Conservation (phyloP, 139 green algal species). For the Eudorina sp. region DNA sequence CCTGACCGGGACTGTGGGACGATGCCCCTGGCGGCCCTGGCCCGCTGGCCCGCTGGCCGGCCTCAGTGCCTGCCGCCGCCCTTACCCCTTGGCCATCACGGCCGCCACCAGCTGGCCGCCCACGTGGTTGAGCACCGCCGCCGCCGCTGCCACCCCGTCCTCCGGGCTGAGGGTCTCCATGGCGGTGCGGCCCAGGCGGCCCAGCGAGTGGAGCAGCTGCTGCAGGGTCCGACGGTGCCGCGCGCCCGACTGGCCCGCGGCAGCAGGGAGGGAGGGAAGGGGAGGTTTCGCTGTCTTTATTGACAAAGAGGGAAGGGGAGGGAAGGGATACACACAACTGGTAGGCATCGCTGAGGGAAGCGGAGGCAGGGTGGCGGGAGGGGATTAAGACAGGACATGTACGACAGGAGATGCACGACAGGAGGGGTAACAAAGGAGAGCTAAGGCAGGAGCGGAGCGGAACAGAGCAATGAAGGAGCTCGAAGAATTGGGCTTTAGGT, state of each 20-base stretch:
- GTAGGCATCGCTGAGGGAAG: too few relatives aligned
- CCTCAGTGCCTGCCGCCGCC: too few relatives aligned
- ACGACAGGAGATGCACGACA: neutral
- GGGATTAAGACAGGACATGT: neutral
- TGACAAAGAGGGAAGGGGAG: neutral
- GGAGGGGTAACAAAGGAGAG: too few relatives aligned
- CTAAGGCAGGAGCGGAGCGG: too few relatives aligned
- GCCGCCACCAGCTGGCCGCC: conserved; percentile 22
- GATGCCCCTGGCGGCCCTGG: too few relatives aligned
- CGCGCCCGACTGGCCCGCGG: neutral
- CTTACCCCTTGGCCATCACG: conserved; percentile 55
- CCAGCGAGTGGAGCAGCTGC: conserved; percentile 54
- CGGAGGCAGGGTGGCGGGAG: neutral
- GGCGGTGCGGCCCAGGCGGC: conserved; percentile 31
- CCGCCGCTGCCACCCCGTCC: neutral
- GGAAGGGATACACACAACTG: neutral
- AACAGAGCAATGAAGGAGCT: too few relatives aligned
- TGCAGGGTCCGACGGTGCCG: conserved; percentile 9
- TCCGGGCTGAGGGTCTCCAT: conserved; percentile 25
- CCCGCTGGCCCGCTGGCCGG: too few relatives aligned
- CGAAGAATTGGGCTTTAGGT: too few relatives aligned
- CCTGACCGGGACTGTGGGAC: too few relatives aligned
- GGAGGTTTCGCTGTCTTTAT: neutral
- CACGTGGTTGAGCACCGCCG: conserved; percentile 31
- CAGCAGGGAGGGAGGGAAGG: neutral